These are phyloP conservation scores for Medicago lupulina DNA, from an alignment of 306 rosid species.

Conservation along the genomic window DNA sequence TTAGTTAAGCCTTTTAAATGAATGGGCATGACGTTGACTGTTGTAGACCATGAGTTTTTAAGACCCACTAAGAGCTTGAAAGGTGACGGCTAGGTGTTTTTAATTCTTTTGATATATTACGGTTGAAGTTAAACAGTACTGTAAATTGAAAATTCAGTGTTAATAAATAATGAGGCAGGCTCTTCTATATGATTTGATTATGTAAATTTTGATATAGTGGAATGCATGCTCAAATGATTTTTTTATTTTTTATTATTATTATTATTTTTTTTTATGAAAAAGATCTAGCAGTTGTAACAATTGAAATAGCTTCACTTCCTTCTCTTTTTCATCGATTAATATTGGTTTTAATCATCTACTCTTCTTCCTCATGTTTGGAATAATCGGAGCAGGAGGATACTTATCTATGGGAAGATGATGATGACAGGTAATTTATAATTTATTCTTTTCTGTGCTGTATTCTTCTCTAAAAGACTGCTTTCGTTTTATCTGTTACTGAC, in stretches of 20 bases:
- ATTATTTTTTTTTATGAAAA: background rate
- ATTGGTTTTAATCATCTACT: constrained; percentile 31
- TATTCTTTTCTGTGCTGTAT: constrained; percentile 15
- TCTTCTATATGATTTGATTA: constrained; percentile 32
- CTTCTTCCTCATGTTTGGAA: constrained; percentile 38
- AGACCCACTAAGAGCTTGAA: constrained; percentile 19
- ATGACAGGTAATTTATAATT: constrained; percentile 71
- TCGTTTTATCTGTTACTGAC: constrained; percentile 2
- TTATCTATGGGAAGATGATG: constrained; percentile 96
- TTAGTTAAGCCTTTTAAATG: constrained; percentile 27
- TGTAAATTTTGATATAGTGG: constrained; percentile 14
- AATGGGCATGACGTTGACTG: background rate
- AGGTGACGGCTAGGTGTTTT: constrained; percentile 19
- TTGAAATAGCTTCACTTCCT: background rate
- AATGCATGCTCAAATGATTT: background rate
- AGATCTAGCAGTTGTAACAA: background rate
- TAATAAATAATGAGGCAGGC: background rate
- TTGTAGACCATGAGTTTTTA: constrained; percentile 8
- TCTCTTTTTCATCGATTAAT: constrained; percentile 12
- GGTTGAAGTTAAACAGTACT: background rate
- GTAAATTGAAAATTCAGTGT: background rate
- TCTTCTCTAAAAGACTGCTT: constrained; percentile 5
- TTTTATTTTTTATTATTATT: too few relatives aligned
- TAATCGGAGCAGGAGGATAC: constrained; percentile 83
- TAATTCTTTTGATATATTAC: background rate